Conservation (phyloP, 2,329 filamentous ascomycete species). For the Plenodomus biglobosus region DNA sequence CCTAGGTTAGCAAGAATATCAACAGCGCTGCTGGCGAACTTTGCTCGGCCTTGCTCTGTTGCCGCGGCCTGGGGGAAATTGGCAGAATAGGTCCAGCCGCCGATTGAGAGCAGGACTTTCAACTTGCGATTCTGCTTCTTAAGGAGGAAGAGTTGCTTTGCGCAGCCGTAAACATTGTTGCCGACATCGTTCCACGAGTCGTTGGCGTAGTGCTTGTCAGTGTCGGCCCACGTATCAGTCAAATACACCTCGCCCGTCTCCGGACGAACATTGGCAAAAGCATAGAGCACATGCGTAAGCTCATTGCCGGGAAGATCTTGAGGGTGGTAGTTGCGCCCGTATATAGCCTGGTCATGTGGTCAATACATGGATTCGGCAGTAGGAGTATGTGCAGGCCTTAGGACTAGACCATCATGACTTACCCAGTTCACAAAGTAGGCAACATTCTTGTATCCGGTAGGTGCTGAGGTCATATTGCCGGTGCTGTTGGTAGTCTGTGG, state of each 20-base stretch:
- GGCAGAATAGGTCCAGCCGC: slow-evolving; percentile 44
- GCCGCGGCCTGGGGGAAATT: slow-evolving; percentile 40
- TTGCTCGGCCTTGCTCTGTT: slow-evolving; percentile 32
- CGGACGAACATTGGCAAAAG: slow-evolving; percentile 43
- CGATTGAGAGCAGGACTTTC: slow-evolving; percentile 43
- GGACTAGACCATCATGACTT: too few species aligned
- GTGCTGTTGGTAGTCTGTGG: slow-evolving; percentile 14
- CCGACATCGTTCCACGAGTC: slow-evolving; percentile 46
- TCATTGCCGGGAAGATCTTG: slow-evolving; percentile 38
- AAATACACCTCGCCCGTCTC: slow-evolving; percentile 44
- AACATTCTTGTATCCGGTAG: slow-evolving; percentile 40
- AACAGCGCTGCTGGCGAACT: slow-evolving; percentile 40
- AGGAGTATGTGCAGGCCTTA: too few species aligned
- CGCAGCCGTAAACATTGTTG: slow-evolving; percentile 43
- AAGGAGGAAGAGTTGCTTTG: slow-evolving; percentile 41
- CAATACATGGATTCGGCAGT: not conserved
- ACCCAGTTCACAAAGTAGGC: slow-evolving; percentile 47
- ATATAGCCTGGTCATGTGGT: slow-evolving; percentile 39
- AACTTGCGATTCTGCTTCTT: slow-evolving; percentile 44
- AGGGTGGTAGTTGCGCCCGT: slow-evolving; percentile 42
- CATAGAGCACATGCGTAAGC: slow-evolving; percentile 44
- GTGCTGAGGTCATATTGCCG: slow-evolving; percentile 17
- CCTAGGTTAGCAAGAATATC: slow-evolving; percentile 37
- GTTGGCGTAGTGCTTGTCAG: slow-evolving; percentile 41
- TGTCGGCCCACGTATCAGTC: slow-evolving; percentile 43